Evolutionary conservation across 164 flowering plant genomes (phyloP).

Genomic region (Houttuynia cordata): DNA sequence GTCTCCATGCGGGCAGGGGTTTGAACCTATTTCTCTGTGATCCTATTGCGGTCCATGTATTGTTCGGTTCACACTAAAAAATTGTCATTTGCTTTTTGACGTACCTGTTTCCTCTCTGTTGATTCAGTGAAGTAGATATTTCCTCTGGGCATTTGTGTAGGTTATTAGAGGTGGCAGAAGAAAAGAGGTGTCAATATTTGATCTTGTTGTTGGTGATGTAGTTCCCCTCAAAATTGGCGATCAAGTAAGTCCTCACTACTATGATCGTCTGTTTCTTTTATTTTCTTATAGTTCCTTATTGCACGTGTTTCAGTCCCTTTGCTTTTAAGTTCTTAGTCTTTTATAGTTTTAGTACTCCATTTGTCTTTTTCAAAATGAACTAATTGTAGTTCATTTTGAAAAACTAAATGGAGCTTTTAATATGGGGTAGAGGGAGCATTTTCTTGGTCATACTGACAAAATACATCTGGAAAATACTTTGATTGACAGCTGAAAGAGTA

Average conservation of each 20-base stretch:
- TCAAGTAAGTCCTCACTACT: constrained; percentile 33
- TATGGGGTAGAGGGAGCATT: no score
- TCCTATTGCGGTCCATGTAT: constrained; percentile 4
- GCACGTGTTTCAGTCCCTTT: neutral
- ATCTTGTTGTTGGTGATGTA: constrained; percentile 93
- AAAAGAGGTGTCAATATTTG: constrained; percentile 74
- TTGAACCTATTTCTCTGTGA: neutral
- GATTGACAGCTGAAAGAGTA: no score
- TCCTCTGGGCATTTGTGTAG: constrained; percentile 17
- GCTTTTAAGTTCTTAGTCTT: no score
- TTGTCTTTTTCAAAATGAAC: no score
- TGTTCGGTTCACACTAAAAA: neutral
- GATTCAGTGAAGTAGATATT: neutral
- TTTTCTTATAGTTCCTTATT: neutral
- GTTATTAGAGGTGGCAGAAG: constrained; percentile 84
- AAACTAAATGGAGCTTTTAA: no score
- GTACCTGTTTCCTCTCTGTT: neutral
- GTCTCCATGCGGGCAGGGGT: neutral
- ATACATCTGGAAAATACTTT: no score
- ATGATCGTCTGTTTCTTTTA: neutral
- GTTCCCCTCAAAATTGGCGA: constrained; percentile 91
- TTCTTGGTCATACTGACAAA: neutral
- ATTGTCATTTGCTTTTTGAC: neutral
- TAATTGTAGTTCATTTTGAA: no score
- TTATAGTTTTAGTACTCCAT: no score